Evolutionary conservation across 495 filamentous ascomycete species (phyloP), one percentile per base, ranked within the genome.

Genomic region (Hapsidospora chrysogenum): DNA sequence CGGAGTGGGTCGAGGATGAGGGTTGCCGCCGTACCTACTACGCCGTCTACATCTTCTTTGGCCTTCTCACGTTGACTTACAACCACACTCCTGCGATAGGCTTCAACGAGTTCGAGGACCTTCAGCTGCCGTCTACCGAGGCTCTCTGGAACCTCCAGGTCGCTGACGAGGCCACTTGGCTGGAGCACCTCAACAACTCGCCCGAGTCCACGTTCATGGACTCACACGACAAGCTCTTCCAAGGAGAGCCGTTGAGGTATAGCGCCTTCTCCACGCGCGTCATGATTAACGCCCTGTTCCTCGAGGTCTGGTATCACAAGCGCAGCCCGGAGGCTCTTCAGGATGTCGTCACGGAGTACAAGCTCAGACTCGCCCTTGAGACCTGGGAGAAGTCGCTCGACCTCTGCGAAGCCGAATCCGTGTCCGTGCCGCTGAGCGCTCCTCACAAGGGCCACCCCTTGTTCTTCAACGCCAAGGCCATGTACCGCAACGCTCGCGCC

Each of bases 41-140:
- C 46, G 89, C 89, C n/a, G 87, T 96, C 37, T 96, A 96, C 58
- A 86, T 97, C 59, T 97, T 96, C 73, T 96, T 96, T 49, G 89
- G 89, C 38, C 70, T 96, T 51, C 61, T 97, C 41, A 97, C 89
- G 6, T 56, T 97, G 46, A 92, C 87, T 2, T 97, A 87, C 68
- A 95, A 97, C 56, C 89, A 96, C 56, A 94, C 87, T 2, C 92
- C 92, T 10, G 60, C 85, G 17, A 94, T 96, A 63, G 86, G 80
- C 53, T 94, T 94, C 63, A 92, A 94, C 55, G 92, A 96, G 56
- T 92, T 97, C 46, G 92, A 96, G 49, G 78, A 81, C 42, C 63
- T 96, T 16, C 76, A 89, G 54, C 66, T 97, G 23, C 92, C 92
- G 0, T 93, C 87, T 2, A 86, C 85, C 2, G 89, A 97, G 58